A percentile compares a stretch with the other conserved stretches of the same genome.
Conservation (phyloP, 352 stramenopile genomes). For the Albugo candida region DNA sequence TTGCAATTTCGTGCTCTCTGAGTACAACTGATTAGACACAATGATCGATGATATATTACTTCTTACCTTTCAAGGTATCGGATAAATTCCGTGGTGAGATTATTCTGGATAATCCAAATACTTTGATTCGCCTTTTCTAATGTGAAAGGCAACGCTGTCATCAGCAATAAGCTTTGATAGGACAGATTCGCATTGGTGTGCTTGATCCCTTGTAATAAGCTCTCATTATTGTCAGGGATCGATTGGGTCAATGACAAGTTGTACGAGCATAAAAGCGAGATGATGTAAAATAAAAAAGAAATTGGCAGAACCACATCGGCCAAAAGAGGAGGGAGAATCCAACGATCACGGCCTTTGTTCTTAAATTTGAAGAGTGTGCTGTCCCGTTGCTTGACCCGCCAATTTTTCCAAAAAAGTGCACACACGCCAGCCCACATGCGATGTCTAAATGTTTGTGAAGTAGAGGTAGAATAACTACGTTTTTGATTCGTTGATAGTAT, state of each 20-base stretch:
- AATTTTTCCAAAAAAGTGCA: conserved; percentile 70
- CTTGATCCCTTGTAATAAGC: not conserved
- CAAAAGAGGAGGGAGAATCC: conserved; percentile 36
- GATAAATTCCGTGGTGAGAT: no score
- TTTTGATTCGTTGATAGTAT: no score
- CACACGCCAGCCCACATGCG: no score
- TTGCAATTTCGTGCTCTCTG: no score
- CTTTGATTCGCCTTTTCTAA: no score
- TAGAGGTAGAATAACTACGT: no score
- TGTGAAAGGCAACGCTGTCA: conserved; percentile 30
- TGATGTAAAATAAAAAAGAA: conserved; percentile 28
- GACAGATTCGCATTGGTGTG: not conserved
- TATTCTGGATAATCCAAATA: no score
- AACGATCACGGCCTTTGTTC: conserved; percentile 16
- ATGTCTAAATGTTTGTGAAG: no score
- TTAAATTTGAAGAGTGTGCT: conserved; percentile 34
- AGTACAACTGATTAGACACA: no score
- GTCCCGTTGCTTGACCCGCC: conserved; percentile 63
- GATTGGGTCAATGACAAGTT: conserved; percentile 16
- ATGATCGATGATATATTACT: no score
- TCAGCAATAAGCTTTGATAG: conserved; percentile 11
- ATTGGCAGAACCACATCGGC: conserved; percentile 51
- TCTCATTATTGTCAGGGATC: not conserved
- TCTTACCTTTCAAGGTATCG: no score
- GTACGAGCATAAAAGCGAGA: conserved; percentile 31